Base-by-base conservation (phyloP, 176 grass and related monocot genomes). In the Canna indica region DNA sequence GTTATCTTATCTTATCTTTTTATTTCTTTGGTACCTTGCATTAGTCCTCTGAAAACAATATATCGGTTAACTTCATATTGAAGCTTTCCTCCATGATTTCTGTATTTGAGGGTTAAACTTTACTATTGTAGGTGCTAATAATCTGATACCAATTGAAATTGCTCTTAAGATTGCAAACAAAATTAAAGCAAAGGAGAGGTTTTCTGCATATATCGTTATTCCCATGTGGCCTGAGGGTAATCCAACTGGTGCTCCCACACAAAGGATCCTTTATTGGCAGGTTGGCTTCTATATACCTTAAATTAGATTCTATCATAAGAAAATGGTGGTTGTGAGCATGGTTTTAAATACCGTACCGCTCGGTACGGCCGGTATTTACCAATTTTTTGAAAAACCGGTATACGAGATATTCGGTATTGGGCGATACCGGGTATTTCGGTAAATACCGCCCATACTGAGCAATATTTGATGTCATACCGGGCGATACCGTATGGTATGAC, bases 141-240 rank as follows among this genome's bases (percentile, higher is more conserved):
- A 96, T 85, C 83, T 96, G 71, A 86, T 96, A 69, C 92, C 92
- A 38, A 88, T 96, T 30, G 88, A 96, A 72, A 86, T 96, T 61
- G 88, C 92, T 66, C 81, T 96, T 56, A 96, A 96, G 86, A 91
- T 96, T 86, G 85, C 85, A 83, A 89, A 96, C 74, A 96, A 96
- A 79, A 96, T 96, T 22, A 88, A 79, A 80, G 85, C 81, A 60
- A 91, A 89, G 14, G 83, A 96, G 86, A 84, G 85, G 31, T 96
- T 96, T 78, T 87, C 92, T 58, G 88, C 80, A 46, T 96, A 96
- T 38, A 86, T 96, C 69, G 74, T 96, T 48, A 67, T 91, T 80
- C 92, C 92, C n/a, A 96, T 96, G 92, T 96, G 92, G 92, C 92
- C 92, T 5, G 92, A 96, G 79, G 92, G 92, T 67, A 96, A 91